Evolutionary conservation across 2,329 filamentous ascomycete species (phyloP), one percentile per base, ranked within the genome.

Genomic region (Penicillium vulpinum): DNA sequence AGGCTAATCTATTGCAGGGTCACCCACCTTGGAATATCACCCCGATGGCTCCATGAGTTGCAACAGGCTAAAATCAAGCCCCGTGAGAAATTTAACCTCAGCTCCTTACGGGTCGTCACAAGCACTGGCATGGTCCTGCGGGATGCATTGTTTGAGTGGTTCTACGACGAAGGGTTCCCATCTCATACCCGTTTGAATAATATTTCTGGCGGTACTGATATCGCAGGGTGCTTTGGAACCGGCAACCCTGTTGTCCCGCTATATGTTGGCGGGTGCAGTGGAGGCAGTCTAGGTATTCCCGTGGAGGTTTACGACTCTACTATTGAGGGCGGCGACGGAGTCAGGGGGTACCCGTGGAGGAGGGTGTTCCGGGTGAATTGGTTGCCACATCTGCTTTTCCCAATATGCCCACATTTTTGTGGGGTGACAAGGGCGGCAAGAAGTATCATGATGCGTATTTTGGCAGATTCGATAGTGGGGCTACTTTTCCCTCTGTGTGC

Each of bases 121-220:
- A 88, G 84, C 51, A 95, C 91, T 0, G 91, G 91, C 4, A 93
- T 93, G 89, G 90, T 94, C 0, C 80, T 94, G 3, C 85, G 88
- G 0, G 85, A 92, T 47, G 83, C 88, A 38, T 78, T 91, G 33
- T 93, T 92, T 68, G 86, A 91, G 68, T 95, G 91, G 90, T 86
- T 88, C 73, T 87, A 92, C 69, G 87, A 91, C 62, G 75, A 79
- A 8, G 89, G 81, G 0, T 95, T 95, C 70, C 88, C 89, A 0
- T 59, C 78, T 0, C 76, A 80, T 44, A 83, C 87, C 0, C 89
- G 91, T 24, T 78, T 95, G 2, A 65, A 69, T 47, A 72, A 70
- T 40, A 71, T 70, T 44, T 69, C 68, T 2, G 70, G 70, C 1
- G 69, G 69, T 13, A 73, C 70, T 8, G 70, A 70, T 56, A 57